Conservation (phyloP, 257 asterid genomes). For the Solanum medicagineum region DNA sequence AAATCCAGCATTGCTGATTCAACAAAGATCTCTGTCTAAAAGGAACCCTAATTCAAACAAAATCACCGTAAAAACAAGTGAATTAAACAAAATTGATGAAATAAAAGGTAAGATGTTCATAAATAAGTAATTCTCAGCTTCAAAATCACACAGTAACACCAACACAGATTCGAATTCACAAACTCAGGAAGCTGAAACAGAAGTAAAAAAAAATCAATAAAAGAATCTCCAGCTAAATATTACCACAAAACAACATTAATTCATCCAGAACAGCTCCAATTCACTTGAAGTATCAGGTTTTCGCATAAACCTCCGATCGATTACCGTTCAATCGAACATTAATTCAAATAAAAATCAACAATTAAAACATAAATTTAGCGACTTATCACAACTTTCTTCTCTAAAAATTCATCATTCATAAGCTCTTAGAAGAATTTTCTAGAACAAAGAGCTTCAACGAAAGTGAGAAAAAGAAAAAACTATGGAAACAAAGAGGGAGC, state of each 20-base stretch:
- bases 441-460: not conserved
- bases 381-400: not conserved
- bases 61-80: slow-evolving; percentile 8
- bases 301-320: slow-evolving; percentile 6
- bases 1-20: slow-evolving; percentile 42
- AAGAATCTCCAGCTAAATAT: not conserved
- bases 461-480: not conserved
- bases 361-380: not conserved
- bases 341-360: not conserved
- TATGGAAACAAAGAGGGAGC: not conserved
- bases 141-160: not conserved
- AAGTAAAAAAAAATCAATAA: not conserved
- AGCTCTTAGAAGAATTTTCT: not conserved
- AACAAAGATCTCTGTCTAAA: slow-evolving; percentile 29
- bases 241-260: not conserved
- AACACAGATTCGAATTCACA: not conserved
- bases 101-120: slow-evolving; percentile 4
- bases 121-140: not conserved
- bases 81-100: slow-evolving; percentile 1
- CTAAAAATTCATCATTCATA: not conserved
- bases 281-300: not conserved
- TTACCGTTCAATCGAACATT: not conserved
- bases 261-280: not conserved
- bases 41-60: slow-evolving; percentile 24
- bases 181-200: not conserved